Conservation (phyloP, 2,329 filamentous ascomycete species). For the Epichloe elymi region DNA sequence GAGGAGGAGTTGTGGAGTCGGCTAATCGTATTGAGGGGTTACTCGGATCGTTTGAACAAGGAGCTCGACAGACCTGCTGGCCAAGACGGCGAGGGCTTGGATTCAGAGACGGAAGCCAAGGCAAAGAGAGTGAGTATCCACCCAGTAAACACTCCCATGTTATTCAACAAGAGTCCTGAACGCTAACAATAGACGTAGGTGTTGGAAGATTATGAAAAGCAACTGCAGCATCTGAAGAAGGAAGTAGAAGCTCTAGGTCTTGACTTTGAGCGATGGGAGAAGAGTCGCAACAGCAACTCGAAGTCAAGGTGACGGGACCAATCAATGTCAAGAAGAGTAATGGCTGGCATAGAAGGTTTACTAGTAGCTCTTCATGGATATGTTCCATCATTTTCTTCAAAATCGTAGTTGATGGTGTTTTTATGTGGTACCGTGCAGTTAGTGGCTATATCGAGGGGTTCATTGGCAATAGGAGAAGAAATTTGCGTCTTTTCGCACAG, state of each 20-base stretch:
- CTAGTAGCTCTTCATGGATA: not conserved
- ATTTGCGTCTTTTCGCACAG: too few species aligned
- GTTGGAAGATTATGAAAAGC: constrained; percentile 68
- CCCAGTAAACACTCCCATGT: not conserved
- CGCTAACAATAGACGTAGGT: constrained; percentile 37
- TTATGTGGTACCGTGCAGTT: too few species aligned
- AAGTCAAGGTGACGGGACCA: constrained; percentile 17
- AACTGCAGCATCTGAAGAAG: constrained; percentile 62
- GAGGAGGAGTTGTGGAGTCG: constrained; percentile 81
- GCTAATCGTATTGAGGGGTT: constrained; percentile 60
- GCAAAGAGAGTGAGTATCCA: constrained; percentile 53
- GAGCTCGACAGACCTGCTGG: constrained; percentile 58
- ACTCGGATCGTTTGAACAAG: constrained; percentile 57
- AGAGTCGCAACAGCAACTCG: constrained; percentile 29
- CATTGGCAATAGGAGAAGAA: too few species aligned
- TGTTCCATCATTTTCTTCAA: too few species aligned
- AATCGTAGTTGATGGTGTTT: too few species aligned
- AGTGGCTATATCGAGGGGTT: too few species aligned
- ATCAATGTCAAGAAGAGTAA: not conserved
- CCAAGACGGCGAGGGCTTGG: constrained; percentile 42
- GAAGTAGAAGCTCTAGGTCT: constrained; percentile 52
- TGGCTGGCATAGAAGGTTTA: not conserved
- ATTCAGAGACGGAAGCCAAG: constrained; percentile 57
- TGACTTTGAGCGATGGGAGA: constrained; percentile 43
- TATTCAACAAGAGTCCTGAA: not conserved